These are phyloP conservation scores for Linum lewisii DNA, from an alignment of 345 rosid genomes.

Conservation along the genomic window DNA sequence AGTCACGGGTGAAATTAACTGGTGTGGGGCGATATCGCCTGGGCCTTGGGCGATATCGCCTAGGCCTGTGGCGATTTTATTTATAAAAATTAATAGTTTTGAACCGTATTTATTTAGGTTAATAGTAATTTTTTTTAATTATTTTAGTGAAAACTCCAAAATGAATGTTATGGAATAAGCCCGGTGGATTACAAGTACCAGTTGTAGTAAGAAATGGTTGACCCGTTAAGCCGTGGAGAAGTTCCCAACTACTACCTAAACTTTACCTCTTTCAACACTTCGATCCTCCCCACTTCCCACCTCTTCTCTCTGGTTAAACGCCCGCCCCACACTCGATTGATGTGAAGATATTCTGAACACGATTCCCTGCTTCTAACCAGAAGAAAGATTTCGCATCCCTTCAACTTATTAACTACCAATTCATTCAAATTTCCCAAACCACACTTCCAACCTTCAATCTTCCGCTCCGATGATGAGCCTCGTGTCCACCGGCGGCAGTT, in stretches of 20 bases:
- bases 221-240: neutral
- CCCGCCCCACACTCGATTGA: neutral
- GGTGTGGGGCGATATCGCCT: no score
- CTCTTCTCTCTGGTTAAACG: neutral
- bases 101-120: no score
- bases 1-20: no score
- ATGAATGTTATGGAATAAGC: no score
- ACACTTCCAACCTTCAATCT: neutral
- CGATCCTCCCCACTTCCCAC: neutral
- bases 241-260: neutral
- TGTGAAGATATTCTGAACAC: neutral
- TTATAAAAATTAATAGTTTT: no score
- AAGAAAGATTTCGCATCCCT: neutral
- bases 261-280: neutral
- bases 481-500: conserved; percentile 10
- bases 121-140: no score
- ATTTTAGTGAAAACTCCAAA: no score
- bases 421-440: neutral
- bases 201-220: neutral
- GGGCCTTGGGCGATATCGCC: no score
- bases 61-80: no score
- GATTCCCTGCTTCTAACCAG: neutral
- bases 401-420: no score
- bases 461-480: conserved; percentile 10
- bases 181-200: neutral